Evolutionary conservation across 768 basidiomycete species (phyloP), one percentile per base, ranked within the genome.

Genomic region (Tricholomella constricta): DNA sequence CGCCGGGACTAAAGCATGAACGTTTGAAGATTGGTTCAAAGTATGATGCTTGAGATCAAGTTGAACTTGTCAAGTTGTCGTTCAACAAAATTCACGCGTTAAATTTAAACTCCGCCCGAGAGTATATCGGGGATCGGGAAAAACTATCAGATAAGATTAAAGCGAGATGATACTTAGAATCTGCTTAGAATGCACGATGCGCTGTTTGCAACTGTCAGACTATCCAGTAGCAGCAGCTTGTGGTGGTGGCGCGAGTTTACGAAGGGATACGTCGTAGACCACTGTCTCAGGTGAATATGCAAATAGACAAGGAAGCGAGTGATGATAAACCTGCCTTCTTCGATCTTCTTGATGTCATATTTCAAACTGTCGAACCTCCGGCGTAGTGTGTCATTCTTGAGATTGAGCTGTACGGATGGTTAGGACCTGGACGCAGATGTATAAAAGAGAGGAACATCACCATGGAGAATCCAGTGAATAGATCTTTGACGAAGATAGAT

Each of bases 321-420:
- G 44, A 15, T 26, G 22, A 25, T 15, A 35, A 26, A 59, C 74
- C 43, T 51, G 82, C 91, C 90, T 84, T 92, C 91, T 72, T 92
- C 90, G 15, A 93, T 88, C 62, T 91, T 91, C 68, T 91, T 91
- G 56, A 93, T 80, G 64, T 91, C 91, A 57, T 92, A 93, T 63
- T 93, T 92, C 29, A 92, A 72, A 57, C 87, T 83, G 63, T 92
- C 90, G 63, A 88, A 93, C 48, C 89, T 73, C 54, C 88, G 80
- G 4, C 90, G 83, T 15, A 93, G 71, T 0, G 74, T 63, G 61
- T 92, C 91, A 52, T 92, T 92, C 64, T 92, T 92, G 17, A 93
- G 73, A 62, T 91, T 93, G 12, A 93, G 75, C 90, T 90, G 57
- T 15, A 34, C 32, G 36, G 22, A n/a, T 25, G 41, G 27, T 36